phyloP scores from a whole-genome alignment of 164 flowering plant genomes.

The Chimonanthus praecox region DNA sequence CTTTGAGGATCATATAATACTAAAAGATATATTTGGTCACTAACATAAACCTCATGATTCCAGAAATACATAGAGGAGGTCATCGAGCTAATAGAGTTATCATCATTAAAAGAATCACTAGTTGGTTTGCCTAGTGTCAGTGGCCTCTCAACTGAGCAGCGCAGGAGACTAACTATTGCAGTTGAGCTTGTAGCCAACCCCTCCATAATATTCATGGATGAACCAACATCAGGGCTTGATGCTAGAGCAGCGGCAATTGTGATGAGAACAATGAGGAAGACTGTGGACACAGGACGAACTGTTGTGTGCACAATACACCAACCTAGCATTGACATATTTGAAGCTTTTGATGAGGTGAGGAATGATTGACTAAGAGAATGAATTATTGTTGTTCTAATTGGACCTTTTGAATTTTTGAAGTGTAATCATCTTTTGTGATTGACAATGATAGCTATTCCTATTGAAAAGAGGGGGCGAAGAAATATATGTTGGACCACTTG shows the following conservation, averaged over 20 bases:
- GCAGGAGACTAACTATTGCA: constrained; percentile 76
- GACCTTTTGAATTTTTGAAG: not conserved
- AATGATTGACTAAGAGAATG: not conserved
- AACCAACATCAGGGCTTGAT: constrained; percentile 81
- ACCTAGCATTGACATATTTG: constrained; percentile 74
- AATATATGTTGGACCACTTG: constrained; percentile 60
- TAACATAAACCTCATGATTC: not conserved
- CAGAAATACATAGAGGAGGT: constrained; percentile 73
- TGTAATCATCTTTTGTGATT: not conserved
- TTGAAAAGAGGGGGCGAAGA: constrained; percentile 56
- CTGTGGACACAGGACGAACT: constrained; percentile 57
- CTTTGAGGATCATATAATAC: too few species aligned
- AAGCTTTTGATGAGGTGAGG: constrained; percentile 77
- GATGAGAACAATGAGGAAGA: constrained; percentile 69
- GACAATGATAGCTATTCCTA: constrained; percentile 35
- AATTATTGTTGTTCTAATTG: not conserved
- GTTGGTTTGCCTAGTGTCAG: constrained; percentile 67
- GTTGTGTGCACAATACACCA: constrained; percentile 68
- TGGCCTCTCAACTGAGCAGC: constrained; percentile 81
- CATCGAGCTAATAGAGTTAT: constrained; percentile 66
- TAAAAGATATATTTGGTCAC: not conserved
- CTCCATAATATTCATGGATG: constrained; percentile 80
- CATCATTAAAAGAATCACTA: constrained; percentile 49
- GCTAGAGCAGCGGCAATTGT: constrained; percentile 88
- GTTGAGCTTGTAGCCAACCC: constrained; percentile 87